phyloP scores from a whole-genome alignment of 176 grass and related monocot genomes.

The Elymus sibiricus region DNA sequence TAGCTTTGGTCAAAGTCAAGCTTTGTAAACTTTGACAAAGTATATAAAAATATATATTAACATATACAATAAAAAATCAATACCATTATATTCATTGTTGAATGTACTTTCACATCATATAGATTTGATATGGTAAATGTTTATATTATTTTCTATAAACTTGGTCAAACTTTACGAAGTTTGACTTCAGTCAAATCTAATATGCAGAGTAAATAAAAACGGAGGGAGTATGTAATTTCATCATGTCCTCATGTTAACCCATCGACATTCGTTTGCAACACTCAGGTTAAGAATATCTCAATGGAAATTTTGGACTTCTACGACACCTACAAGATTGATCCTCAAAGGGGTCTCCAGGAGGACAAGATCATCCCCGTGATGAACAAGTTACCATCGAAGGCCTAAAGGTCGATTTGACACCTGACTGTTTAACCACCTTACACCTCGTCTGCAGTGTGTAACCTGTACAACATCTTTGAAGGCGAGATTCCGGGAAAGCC shows the following conservation, averaged over 20 bases:
- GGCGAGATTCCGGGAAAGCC: background rate
- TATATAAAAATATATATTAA: too few species aligned
- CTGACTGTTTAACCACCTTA: background rate
- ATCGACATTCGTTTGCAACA: background rate
- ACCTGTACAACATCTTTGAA: background rate
- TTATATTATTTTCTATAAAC: too few species aligned
- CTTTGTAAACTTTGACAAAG: too few species aligned
- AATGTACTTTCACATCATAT: too few species aligned
- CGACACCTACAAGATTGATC: constrained; percentile 66
- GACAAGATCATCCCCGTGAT: constrained; percentile 72
- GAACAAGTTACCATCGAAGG: constrained; percentile 59
- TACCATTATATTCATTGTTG: too few species aligned
- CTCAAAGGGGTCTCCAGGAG: constrained; percentile 46
- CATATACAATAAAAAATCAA: too few species aligned
- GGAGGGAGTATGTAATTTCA: too few species aligned
- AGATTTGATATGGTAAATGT: too few species aligned
- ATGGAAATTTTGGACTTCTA: constrained; percentile 95
- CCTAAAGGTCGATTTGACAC: constrained; percentile 26
- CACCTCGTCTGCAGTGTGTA: background rate
- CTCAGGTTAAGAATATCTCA: constrained; percentile 78
- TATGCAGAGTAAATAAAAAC: too few species aligned
- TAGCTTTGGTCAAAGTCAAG: too few species aligned
- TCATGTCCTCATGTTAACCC: background rate
- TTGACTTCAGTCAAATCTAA: too few species aligned
- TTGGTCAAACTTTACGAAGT: too few species aligned